Base-by-base conservation (phyloP, 345 rosid genomes). In the Syzygium oleosum region DNA sequence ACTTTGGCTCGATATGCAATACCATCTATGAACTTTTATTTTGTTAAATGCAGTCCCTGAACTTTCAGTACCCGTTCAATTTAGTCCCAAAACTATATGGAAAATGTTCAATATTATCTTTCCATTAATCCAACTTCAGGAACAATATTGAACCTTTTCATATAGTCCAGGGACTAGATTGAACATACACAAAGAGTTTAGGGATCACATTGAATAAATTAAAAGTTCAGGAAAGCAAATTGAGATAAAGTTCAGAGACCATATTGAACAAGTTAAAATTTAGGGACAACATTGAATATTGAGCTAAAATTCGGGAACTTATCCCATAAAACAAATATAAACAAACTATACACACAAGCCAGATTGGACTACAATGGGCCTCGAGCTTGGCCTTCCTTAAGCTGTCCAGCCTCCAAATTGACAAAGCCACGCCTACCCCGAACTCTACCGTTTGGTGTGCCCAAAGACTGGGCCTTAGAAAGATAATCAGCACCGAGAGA, bases 1-100 rank as follows among this genome's bases (percentile, higher is more conserved):
- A 61, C 2, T 27, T 27, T 27, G 12, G 1, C 9, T 61, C 13
- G n/a, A 61, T 13, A 0, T 27, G 17, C 9, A 61, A 12, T 61
- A 2, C 1, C 17, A n/a, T n/a, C 29, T 3, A 2, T n/a, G 2
- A 61, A 61, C 27, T 61, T 3, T n/a, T n/a, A 61, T 13, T 61
- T 61, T 27, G 14, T 6, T 61, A 4, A 0, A n/a, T 0, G 3
- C 0, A 1, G 0, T 7, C 13, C 4, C 12, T 6, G 25, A 27
- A 61, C 0, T 61, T 61, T 61, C 27, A 8, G 0, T 27, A 61
- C 2, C 3, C 5, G n/a, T 27, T 59, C 68, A 27, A 27, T 59
- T 59, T 59, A 59, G 0, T 59, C 34, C 0, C 27, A 59, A 59
- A 12, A 27, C 2, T 59, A 59, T 3, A 12, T 12, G 0, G 0